A percentile compares a stretch with the other conserved stretches of the same genome.
Conservation (phyloP, 805 yeast genomes). For the Spathaspora sp. region DNA sequence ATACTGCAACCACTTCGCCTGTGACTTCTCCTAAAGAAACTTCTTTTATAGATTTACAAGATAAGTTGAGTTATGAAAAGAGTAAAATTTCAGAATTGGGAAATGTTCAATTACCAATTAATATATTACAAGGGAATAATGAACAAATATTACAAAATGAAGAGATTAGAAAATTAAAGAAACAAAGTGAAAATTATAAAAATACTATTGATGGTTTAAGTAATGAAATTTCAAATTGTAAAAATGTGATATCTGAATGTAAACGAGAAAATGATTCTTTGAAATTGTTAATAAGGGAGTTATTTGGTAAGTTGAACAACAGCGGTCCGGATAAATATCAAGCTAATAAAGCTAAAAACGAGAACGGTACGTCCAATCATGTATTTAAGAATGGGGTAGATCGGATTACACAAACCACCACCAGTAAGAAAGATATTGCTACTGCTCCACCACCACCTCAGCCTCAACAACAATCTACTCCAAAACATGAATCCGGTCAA, state of each 20-base stretch:
- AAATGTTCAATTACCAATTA: not conserved
- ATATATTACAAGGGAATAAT: not conserved
- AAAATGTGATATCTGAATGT: not conserved
- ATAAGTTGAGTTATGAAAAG: not conserved
- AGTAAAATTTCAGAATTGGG: not conserved
- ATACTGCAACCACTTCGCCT: constrained; percentile 1
- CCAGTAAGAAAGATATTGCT: too few relatives aligned
- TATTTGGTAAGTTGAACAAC: not conserved
- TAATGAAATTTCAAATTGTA: not conserved
- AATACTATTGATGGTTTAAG: not conserved
- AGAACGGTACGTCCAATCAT: not conserved
- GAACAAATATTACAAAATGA: not conserved
- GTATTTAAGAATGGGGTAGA: not conserved
- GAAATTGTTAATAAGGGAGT: not conserved
- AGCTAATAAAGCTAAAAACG: not conserved
- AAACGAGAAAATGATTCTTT: not conserved
- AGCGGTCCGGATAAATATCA: not conserved
- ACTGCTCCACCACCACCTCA: too few relatives aligned
- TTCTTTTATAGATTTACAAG: not conserved
- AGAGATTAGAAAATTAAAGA: not conserved
- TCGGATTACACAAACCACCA: not conserved
- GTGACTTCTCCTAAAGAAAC: not conserved
- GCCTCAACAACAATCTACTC: not conserved
- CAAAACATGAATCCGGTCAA: not conserved
- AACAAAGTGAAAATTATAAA: not conserved